phyloP scores from a whole-genome alignment of 1,284 basidiomycete genomes.

The Puccinia triticina region DNA sequence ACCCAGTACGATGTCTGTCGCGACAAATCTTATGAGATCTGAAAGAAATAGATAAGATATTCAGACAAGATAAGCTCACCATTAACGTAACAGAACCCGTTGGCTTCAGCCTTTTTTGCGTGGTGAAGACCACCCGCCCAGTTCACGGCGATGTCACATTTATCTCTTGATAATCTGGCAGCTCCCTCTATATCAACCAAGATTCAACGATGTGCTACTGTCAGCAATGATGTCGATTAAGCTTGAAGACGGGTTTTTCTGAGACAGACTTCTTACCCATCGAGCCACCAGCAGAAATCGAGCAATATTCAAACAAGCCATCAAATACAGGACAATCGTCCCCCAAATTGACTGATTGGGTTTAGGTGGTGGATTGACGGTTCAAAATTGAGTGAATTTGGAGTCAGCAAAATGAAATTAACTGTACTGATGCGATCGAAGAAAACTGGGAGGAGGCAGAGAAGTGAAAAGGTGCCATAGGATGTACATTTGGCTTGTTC shows the following conservation, averaged over 20 bases:
- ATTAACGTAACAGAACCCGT: constrained; percentile 98
- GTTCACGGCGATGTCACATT: constrained; percentile 97
- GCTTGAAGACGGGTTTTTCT: background rate
- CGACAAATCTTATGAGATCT: constrained; percentile 22
- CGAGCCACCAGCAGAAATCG: constrained; percentile 95
- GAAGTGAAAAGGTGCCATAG: background rate
- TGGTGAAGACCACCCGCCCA: constrained; percentile 99
- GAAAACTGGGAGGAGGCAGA: background rate
- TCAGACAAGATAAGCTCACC: constrained; percentile 64
- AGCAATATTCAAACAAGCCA: constrained; percentile 96
- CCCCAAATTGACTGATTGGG: constrained; percentile 74
- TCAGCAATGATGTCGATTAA: background rate
- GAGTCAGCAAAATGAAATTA: background rate
- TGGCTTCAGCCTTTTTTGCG: constrained; percentile 97
- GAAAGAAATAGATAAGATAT: constrained; percentile 52
- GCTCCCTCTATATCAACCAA: constrained; percentile 77
- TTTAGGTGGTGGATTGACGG: background rate
- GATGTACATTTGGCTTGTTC: constrained; percentile 90
- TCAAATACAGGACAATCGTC: constrained; percentile 99
- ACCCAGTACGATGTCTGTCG: constrained; percentile 87
- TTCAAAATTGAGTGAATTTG: constrained; percentile 14
- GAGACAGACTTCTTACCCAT: constrained; percentile 72
- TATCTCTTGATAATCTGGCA: constrained; percentile 88
- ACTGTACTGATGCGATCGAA: constrained; percentile 29
- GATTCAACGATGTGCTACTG: constrained; percentile 29